Evolutionary conservation across 2,329 filamentous ascomycete species (phyloP), one percentile per base, ranked within the genome.

Genomic region (Rosellinia necatrix): DNA sequence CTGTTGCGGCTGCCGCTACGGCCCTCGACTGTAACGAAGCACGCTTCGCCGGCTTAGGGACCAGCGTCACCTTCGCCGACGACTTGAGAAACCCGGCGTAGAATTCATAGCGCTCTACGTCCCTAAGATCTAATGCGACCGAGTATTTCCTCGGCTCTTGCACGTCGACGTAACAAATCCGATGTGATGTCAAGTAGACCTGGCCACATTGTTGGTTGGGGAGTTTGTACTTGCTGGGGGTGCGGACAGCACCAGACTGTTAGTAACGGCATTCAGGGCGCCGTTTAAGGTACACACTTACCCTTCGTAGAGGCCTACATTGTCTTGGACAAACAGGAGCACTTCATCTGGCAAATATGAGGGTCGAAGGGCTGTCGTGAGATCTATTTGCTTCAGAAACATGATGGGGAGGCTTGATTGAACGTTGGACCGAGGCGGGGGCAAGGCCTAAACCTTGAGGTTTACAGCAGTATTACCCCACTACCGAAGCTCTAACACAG

Each of bases 301-400:
- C 92, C 94, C 94, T 81, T 97, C 91, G 78, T 99, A 99, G 60
- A 99, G 81, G 65, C 94, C 94, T 68, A 99, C 92, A 73, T 91
- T 92, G 81, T 97, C 92, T 78, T 97, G 93, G 56, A 99, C 93
- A 76, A 96, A 97, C 58, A 99, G 83, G 51, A 97, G 81, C 66
- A 91, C 89, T 82, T 99, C 94, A 80, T 97, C 94, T 70, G 91
- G 89, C 64, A 96, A 84, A 72, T 97, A 89, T 59, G 88, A 89
- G 68, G 94, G 94, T 81, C 94, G 90, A 71, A 97, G 84, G 71
- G 94, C 94, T 78, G 93, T 96, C 56, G 94, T 99, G 70, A 99
- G 85, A 77, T 99, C 93, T 74, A 97, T 84, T 68, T 89, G 86
- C 82, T 96, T 93, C 81, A 97, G 82, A 84, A 96, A 96, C 93